These are phyloP conservation scores for Boletus bicolor DNA, from an alignment of 768 basidiomycete genomes.

Conservation along the genomic window DNA sequence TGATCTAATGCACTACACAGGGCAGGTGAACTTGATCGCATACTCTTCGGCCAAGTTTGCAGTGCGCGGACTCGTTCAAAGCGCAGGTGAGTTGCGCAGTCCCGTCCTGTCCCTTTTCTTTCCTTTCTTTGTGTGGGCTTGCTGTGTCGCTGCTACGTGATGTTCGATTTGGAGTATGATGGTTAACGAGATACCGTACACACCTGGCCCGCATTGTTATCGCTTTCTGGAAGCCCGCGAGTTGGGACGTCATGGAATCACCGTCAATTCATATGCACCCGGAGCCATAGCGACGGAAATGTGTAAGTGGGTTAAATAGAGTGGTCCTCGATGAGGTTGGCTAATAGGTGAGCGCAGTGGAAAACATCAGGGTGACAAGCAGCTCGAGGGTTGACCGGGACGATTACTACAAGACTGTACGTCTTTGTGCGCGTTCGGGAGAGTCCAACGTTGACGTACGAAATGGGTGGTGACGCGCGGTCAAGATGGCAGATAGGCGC, in stretches of 20 bases:
- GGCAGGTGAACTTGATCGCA: constrained; percentile 6
- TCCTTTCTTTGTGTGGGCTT: neutral
- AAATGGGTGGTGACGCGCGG: neutral
- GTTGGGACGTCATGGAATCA: constrained; percentile 24
- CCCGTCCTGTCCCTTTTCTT: neutral
- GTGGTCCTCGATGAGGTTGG: neutral
- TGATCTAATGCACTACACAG: neutral
- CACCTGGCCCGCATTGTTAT: constrained; percentile 6
- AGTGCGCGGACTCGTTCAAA: constrained; percentile 7
- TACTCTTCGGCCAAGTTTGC: constrained; percentile 16
- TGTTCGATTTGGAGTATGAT: neutral
- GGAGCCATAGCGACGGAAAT: constrained; percentile 25
- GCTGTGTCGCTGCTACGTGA: constrained; percentile 2
- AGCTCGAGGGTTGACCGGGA: neutral
- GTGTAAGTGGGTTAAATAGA: constrained; percentile 8
- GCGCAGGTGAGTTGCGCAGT: constrained; percentile 13
- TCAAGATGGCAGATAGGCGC: neutral
- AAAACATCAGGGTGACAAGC: neutral
- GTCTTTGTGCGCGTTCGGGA: neutral
- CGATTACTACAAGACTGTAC: neutral
- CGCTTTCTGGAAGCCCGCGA: constrained; percentile 21
- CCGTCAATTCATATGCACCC: constrained; percentile 32
- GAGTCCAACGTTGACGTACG: neutral
- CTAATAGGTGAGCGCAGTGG: neutral
- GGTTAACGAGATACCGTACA: constrained; percentile 5